These are phyloP conservation scores for Blastobotrys mokoenaii DNA, from an alignment of 805 yeast genomes.

Conservation along the genomic window DNA sequence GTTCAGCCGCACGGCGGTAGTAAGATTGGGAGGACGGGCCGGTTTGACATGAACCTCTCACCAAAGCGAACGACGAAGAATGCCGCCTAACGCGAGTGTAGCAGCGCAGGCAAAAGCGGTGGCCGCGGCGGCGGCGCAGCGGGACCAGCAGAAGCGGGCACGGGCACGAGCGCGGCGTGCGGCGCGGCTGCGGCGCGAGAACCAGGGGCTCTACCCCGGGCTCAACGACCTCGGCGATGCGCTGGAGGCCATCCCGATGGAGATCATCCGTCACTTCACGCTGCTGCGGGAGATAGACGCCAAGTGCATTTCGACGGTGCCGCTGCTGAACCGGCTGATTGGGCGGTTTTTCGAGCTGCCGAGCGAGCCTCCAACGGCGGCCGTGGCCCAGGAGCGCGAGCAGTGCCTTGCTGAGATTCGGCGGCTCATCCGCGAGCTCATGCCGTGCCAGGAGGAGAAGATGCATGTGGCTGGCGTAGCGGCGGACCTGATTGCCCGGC, in stretches of 20 bases:
- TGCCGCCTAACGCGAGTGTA: no score
- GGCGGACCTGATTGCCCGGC: constrained; percentile 61
- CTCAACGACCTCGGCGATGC: constrained; percentile 87
- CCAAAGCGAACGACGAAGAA: no score
- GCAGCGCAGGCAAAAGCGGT: no score
- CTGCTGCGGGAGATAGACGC: constrained; percentile 90
- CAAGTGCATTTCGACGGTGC: constrained; percentile 71
- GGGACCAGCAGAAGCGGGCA: background rate
- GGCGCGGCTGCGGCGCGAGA: background rate
- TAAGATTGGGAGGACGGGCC: no score
- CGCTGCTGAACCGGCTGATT: constrained; percentile 52
- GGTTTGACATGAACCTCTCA: no score
- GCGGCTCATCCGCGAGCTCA: constrained; percentile 48
- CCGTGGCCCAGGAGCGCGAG: constrained; percentile 18
- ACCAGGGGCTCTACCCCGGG: constrained; percentile 53
- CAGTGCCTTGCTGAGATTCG: constrained; percentile 31
- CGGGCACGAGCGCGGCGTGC: background rate
- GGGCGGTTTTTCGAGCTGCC: constrained; percentile 36
- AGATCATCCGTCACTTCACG: constrained; percentile 76
- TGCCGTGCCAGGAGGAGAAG: constrained; percentile 92
- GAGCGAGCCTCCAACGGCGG: constrained; percentile 5
- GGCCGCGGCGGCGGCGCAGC: no score
- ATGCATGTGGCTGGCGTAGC: constrained; percentile 96
- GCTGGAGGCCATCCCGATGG: constrained; percentile 81
- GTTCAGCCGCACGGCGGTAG: no score